Evolutionary conservation across 768 basidiomycete genomes (phyloP).

Genomic region (Termitomyces eurrhizus): DNA sequence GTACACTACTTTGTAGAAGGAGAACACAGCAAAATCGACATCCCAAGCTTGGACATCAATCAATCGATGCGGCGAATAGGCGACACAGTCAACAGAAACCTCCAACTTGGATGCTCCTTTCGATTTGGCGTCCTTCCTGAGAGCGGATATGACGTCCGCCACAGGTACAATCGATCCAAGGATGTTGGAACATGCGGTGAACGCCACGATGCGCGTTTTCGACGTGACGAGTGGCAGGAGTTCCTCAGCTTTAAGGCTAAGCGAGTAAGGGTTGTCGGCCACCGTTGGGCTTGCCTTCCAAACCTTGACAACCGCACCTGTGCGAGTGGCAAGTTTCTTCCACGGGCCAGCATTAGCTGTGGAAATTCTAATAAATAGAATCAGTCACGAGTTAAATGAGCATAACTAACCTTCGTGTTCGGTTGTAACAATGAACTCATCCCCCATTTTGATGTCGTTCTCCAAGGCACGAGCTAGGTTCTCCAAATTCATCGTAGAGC

Average conservation of each 20-base stretch:
- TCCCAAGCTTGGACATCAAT: conserved; percentile 78
- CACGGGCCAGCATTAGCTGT: conserved; percentile 73
- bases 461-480: conserved; percentile 66
- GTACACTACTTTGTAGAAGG: conserved; percentile 65
- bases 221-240: conserved; percentile 58
- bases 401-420: conserved; percentile 68
- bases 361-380: neutral
- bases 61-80: conserved; percentile 69
- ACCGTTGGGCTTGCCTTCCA: conserved; percentile 52
- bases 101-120: conserved; percentile 59
- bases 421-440: conserved; percentile 75
- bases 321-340: conserved; percentile 66
- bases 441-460: conserved; percentile 46
- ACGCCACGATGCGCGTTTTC: conserved; percentile 69
- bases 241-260: conserved; percentile 48
- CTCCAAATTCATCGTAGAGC: conserved; percentile 65
- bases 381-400: neutral
- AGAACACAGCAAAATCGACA: conserved; percentile 67
- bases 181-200: conserved; percentile 74
- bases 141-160: conserved; percentile 47
- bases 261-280: conserved; percentile 62
- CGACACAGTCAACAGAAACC: conserved; percentile 73
- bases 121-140: conserved; percentile 45
- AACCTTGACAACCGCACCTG: conserved; percentile 49
- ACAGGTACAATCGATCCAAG: conserved; percentile 65